A percentile compares a stretch with the other conserved stretches of the same genome.
phyloP scores from a whole-genome alignment of 345 rosid genomes.

The Noccaea bulbosa region DNA sequence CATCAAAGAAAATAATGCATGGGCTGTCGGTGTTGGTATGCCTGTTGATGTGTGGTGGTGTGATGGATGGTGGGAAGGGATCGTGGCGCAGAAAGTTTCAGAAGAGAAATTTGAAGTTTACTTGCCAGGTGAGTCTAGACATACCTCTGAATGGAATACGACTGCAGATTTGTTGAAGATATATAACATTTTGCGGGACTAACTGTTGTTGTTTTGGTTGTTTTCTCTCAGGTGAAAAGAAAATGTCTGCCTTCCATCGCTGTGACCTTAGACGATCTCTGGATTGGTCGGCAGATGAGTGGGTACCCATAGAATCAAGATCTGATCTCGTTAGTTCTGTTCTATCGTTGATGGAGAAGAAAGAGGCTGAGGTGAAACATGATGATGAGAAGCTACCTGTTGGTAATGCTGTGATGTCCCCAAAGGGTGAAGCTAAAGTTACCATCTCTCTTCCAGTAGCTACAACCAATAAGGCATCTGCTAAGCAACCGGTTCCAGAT shows the following conservation, averaged over 20 bases:
- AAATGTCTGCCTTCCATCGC: constrained; percentile 48
- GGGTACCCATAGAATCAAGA: constrained; percentile 53
- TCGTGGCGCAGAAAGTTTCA: constrained; percentile 56
- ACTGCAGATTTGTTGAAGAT: constrained; percentile 6
- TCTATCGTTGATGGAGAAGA: constrained; percentile 30
- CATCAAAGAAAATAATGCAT: constrained; percentile 30
- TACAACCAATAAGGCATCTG: constrained; percentile 33
- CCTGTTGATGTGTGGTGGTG: constrained; percentile 87
- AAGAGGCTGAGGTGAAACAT: constrained; percentile 42
- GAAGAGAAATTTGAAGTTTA: constrained; percentile 60
- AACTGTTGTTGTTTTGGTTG: constrained; percentile 10
- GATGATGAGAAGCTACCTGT: constrained; percentile 36
- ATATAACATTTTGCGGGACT: not conserved
- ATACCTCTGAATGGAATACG: not conserved
- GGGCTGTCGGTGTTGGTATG: constrained; percentile 51
- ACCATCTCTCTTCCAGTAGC: constrained; percentile 30
- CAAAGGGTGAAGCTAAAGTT: constrained; percentile 31
- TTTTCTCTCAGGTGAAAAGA: constrained; percentile 63
- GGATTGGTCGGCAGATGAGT: constrained; percentile 72
- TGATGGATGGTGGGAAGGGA: constrained; percentile 95
- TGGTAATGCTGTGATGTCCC: constrained; percentile 25
- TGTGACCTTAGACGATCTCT: constrained; percentile 60
- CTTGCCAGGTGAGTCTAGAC: constrained; percentile 66
- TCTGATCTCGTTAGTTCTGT: constrained; percentile 51
- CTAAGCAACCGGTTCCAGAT: constrained; percentile 48